These are phyloP conservation scores for Rhynchosporium graminicola DNA, from an alignment of 2,329 filamentous ascomycete species.

Conservation along the genomic window DNA sequence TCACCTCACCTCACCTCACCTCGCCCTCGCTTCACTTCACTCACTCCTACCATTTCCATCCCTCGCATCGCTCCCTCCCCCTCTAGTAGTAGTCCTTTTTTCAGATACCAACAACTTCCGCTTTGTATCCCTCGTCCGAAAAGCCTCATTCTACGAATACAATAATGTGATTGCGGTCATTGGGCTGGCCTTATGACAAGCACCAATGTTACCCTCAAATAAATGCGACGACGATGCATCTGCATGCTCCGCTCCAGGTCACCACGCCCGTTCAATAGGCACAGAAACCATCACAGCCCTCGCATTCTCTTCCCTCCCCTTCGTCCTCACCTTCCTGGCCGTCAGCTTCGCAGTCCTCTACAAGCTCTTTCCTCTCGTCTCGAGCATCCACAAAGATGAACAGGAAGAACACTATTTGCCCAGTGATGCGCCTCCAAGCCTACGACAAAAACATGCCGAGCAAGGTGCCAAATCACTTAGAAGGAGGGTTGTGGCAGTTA, in stretches of 20 bases:
- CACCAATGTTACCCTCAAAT: conserved; percentile 38
- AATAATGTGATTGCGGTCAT: conserved; percentile 28
- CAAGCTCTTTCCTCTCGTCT: conserved; percentile 73
- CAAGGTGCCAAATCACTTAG: conserved; percentile 55
- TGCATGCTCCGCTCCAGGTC: conserved; percentile 25
- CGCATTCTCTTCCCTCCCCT: conserved; percentile 65
- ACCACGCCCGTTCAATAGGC: conserved; percentile 27
- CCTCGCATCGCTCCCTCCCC: not conserved
- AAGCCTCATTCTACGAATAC: not conserved
- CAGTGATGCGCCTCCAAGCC: conserved; percentile 58
- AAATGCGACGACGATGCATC: conserved; percentile 37
- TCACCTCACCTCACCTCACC: not conserved
- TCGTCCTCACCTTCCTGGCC: conserved; percentile 67
- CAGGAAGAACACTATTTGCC: conserved; percentile 65
- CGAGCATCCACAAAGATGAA: conserved; percentile 51
- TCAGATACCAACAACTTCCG: not conserved
- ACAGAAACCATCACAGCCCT: conserved; percentile 46
- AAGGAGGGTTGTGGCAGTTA: conserved; percentile 57
- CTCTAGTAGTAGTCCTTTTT: not conserved
- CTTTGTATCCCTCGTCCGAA: not conserved
- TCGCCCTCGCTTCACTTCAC: not conserved
- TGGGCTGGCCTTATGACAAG: conserved; percentile 25
- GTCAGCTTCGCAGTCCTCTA: conserved; percentile 64
- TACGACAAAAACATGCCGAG: conserved; percentile 60
- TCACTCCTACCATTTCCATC: not conserved